Conservation (phyloP, 1,284 basidiomycete species). For the Trichosporon sp. region DNA sequence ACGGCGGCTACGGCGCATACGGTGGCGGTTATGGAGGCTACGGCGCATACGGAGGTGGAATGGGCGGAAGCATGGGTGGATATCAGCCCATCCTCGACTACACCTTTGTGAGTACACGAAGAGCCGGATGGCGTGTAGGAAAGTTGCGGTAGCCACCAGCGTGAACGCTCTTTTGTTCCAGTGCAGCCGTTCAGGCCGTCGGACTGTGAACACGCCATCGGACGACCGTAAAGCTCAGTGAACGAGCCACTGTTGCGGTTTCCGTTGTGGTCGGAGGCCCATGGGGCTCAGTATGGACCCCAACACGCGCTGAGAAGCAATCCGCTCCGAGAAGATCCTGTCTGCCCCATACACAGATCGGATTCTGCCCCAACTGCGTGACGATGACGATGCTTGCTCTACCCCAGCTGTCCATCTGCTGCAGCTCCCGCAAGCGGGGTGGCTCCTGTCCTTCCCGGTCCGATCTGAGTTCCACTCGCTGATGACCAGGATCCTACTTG, state of each 20-base stretch:
- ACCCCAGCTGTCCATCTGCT: not conserved
- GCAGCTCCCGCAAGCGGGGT: not conserved
- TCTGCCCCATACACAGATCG: not conserved
- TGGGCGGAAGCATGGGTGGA: not conserved
- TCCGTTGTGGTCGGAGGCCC: not conserved
- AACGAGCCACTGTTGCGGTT: not conserved
- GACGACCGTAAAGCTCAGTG: not conserved
- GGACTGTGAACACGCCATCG: not conserved
- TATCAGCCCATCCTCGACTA: conserved; percentile 6
- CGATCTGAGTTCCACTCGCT: not conserved
- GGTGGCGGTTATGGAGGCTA: not conserved
- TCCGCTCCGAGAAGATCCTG: not conserved
- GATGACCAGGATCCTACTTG: conserved; percentile 4
- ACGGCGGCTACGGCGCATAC: not conserved
- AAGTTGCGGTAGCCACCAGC: not conserved
- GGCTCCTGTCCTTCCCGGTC: not conserved
- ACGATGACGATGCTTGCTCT: not conserved
- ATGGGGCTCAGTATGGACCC: not conserved
- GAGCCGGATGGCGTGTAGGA: not conserved
- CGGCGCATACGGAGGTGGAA: not conserved
- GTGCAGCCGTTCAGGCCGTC: not conserved
- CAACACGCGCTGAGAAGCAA: not conserved
- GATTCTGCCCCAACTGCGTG: not conserved
- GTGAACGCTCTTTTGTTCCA: not conserved
- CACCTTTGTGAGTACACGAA: not conserved